These are phyloP conservation scores for Emmonsiellopsis sp. DNA, from an alignment of 2,329 filamentous ascomycete species.

Conservation along the genomic window DNA sequence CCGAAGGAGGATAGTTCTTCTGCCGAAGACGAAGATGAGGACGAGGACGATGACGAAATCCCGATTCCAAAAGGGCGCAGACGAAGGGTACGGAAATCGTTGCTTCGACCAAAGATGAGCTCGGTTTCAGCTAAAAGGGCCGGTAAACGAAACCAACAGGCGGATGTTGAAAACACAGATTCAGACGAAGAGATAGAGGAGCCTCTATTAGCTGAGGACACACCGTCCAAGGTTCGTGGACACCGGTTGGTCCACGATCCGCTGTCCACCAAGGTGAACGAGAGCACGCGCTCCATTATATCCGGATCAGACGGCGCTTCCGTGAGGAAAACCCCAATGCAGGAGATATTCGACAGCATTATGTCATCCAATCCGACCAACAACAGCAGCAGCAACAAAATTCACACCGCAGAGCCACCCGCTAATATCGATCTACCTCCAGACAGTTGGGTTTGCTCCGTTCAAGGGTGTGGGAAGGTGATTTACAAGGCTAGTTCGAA, in stretches of 20 bases:
- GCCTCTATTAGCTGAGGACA: constrained; percentile 20
- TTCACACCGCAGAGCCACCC: background rate
- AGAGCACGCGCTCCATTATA: constrained; percentile 21
- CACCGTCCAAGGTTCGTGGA: constrained; percentile 25
- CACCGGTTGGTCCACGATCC: constrained; percentile 25
- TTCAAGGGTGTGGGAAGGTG: constrained; percentile 23
- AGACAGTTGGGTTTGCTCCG: constrained; percentile 26
- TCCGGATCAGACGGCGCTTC: constrained; percentile 18
- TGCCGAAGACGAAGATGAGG: constrained; percentile 15
- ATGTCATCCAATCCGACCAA: constrained; percentile 16
- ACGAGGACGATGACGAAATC: constrained; percentile 8
- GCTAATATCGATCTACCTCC: constrained; percentile 11
- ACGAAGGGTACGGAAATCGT: constrained; percentile 31
- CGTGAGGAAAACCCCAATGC: constrained; percentile 19
- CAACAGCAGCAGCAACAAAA: background rate
- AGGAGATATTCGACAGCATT: constrained; percentile 12
- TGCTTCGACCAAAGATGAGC: constrained; percentile 34
- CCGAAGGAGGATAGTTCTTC: constrained; percentile 16
- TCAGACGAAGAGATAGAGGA: constrained; percentile 23
- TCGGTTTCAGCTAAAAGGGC: constrained; percentile 30
- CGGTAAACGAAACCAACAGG: constrained; percentile 28
- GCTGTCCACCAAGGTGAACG: constrained; percentile 21
- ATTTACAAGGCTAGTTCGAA: constrained; percentile 24
- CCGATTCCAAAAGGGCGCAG: constrained; percentile 15
- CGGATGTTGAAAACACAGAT: constrained; percentile 15